Evolutionary conservation across 148 eudicot genomes (phyloP).

Genomic region (Silene conica): DNA sequence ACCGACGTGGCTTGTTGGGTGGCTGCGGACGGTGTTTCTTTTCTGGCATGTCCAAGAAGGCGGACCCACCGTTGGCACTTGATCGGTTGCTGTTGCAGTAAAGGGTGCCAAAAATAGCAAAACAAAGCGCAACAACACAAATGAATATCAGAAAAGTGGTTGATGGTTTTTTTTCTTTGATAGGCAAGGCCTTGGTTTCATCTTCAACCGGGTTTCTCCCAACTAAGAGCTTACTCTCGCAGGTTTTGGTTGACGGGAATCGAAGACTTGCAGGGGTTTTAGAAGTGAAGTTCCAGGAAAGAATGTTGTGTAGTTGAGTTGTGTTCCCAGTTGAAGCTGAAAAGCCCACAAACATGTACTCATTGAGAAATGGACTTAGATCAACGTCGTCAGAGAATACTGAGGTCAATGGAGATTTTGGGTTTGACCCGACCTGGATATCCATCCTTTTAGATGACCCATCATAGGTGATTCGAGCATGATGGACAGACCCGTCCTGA

Average conservation of each 20-base stretch:
- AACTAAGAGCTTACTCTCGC: slow-evolving; percentile 43
- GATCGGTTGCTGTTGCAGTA: slow-evolving; percentile 40
- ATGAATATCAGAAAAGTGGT: slow-evolving; percentile 50
- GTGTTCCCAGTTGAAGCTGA: slow-evolving; percentile 81
- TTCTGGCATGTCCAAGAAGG: slow-evolving; percentile 28
- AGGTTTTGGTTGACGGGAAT: slow-evolving; percentile 45
- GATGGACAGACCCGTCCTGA: slow-evolving; percentile 51
- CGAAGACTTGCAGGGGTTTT: slow-evolving; percentile 48
- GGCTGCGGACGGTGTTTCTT: slow-evolving; percentile 49
- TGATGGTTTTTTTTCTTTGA: slow-evolving; percentile 26
- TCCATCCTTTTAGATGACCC: slow-evolving; percentile 39
- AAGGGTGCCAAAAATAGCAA: slow-evolving; percentile 34
- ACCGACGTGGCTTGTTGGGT: slow-evolving; percentile 60
- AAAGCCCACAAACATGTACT: slow-evolving; percentile 84
- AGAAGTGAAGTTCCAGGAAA: slow-evolving; percentile 78
- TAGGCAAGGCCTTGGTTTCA: neutral
- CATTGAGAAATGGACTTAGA: slow-evolving; percentile 50
- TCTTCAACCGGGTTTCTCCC: slow-evolving; percentile 18
- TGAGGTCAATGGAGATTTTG: slow-evolving; percentile 22
- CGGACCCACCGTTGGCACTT: slow-evolving; percentile 3
- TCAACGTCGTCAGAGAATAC: slow-evolving; percentile 51
- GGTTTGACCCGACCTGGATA: slow-evolving; percentile 41
- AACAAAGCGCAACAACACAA: slow-evolving; percentile 45
- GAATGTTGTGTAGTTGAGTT: slow-evolving; percentile 57
- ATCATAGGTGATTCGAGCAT: slow-evolving; percentile 51